phyloP scores from a whole-genome alignment of 2,329 filamentous ascomycete genomes.

The Xylaria sp. region DNA sequence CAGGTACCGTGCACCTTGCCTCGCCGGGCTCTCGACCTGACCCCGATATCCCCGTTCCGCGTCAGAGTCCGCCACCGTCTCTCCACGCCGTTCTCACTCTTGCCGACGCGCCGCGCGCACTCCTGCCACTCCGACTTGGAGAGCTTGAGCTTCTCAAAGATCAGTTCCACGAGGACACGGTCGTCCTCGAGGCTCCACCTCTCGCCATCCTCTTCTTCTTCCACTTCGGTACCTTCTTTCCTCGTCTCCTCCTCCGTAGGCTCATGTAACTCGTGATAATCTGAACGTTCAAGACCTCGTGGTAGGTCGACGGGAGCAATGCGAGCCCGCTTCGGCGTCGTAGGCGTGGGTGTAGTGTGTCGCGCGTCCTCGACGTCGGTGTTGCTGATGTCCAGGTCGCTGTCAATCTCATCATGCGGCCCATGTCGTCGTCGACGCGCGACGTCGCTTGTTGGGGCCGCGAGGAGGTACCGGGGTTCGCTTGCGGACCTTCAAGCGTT shows the following conservation, averaged over 20 bases:
- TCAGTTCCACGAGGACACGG: conserved; percentile 68
- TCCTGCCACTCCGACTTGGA: conserved; percentile 71
- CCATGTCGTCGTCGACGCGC: conserved; percentile 54
- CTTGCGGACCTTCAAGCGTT: conserved; percentile 58
- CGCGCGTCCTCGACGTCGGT: conserved; percentile 32
- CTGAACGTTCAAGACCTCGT: conserved; percentile 62
- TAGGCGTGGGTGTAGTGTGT: conserved; percentile 44
- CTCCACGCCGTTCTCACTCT: conserved; percentile 62
- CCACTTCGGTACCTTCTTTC: conserved; percentile 47
- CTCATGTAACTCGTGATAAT: conserved; percentile 60
- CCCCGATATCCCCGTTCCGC: conserved; percentile 62
- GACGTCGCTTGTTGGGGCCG: conserved; percentile 60
- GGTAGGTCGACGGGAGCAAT: conserved; percentile 66
- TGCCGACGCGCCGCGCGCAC: conserved; percentile 67
- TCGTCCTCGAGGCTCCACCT: conserved; percentile 69
- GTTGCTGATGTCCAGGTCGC: conserved; percentile 45
- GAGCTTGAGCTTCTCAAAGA: conserved; percentile 69
- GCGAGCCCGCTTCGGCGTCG: conserved; percentile 65
- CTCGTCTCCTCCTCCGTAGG: conserved; percentile 38
- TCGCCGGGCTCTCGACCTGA: conserved; percentile 57
- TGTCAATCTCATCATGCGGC: conserved; percentile 47
- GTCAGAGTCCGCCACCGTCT: conserved; percentile 69
- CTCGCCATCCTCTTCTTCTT: conserved; percentile 52
- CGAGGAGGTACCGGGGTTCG: conserved; percentile 50
- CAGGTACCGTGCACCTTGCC: conserved; percentile 61